Conservation (phyloP, 768 basidiomycete species). For the Lenzites betulinus region DNA sequence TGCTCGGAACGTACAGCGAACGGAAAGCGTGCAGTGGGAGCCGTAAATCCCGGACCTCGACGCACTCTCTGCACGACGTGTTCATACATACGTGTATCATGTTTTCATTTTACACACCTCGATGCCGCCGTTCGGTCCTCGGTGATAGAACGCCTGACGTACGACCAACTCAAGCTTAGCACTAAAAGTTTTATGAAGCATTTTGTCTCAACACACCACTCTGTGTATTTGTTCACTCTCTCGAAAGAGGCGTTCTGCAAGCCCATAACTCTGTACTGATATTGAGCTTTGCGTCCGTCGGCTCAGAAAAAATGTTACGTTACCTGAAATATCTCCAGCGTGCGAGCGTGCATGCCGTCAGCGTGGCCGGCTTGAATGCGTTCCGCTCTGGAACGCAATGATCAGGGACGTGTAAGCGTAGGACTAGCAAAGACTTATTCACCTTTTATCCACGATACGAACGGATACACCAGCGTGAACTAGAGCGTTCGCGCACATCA, state of each 20-base stretch:
- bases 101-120: slow-evolving; percentile 44
- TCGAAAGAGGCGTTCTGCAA: slow-evolving; percentile 61
- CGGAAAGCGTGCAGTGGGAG: slow-evolving; percentile 65
- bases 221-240: slow-evolving; percentile 72
- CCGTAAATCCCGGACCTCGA: slow-evolving; percentile 61
- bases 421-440: not conserved
- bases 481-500: slow-evolving; percentile 71
- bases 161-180: no score
- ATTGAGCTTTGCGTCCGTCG: not conserved
- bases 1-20: slow-evolving; percentile 52
- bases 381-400: slow-evolving; percentile 29
- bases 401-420: slow-evolving; percentile 16
- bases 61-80: slow-evolving; percentile 52
- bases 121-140: slow-evolving; percentile 58
- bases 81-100: not conserved
- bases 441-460: slow-evolving; percentile 67
- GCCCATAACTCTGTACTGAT: slow-evolving; percentile 65
- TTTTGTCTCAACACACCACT: no score
- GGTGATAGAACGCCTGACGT: slow-evolving; percentile 73
- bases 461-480: slow-evolving; percentile 56
- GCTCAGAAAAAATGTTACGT: not conserved
- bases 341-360: slow-evolving; percentile 57
- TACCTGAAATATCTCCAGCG: slow-evolving; percentile 54
- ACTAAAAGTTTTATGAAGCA: no score
- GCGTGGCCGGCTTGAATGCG: slow-evolving; percentile 52